These are phyloP conservation scores for Adiantum capillusveneris DNA, from an alignment of 75 land plant species.

Conservation along the genomic window DNA sequence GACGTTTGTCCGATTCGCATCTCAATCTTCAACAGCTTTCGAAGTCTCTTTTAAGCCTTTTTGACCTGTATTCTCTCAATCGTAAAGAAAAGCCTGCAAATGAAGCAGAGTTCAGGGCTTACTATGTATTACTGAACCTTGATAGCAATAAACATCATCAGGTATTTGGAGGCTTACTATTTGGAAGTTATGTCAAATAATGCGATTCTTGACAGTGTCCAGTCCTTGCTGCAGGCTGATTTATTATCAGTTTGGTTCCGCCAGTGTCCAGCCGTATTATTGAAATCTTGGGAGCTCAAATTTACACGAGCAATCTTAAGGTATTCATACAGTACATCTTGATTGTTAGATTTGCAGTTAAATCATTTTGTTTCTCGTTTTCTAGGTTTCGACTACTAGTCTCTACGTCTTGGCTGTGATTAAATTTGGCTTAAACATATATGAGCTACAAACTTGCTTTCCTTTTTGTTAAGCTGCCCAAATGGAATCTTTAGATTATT, in stretches of 20 bases:
- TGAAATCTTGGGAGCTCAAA: slow-evolving; percentile 50
- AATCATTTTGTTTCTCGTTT: neutral
- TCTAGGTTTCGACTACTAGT: neutral
- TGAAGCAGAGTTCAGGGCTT: slow-evolving; percentile 75
- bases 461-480: neutral
- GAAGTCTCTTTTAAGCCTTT: slow-evolving; percentile 57
- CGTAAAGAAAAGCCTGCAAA: slow-evolving; percentile 18
- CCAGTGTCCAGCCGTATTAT: slow-evolving; percentile 24
- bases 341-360: neutral
- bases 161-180: no score
- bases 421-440: no score
- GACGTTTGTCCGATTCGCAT: slow-evolving; percentile 33
- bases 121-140: slow-evolving; percentile 77
- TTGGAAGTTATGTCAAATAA: no score
- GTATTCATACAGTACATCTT: neutral
- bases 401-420: neutral
- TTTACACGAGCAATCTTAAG: slow-evolving; percentile 48
- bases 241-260: slow-evolving; percentile 72
- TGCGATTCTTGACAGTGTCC: no score
- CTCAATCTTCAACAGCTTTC: slow-evolving; percentile 88
- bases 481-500: neutral
- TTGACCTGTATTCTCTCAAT: slow-evolving; percentile 47
- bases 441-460: no score
- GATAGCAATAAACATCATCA: slow-evolving; percentile 34
- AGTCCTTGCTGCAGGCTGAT: slow-evolving; percentile 40